Base-by-base conservation (phyloP, 768 basidiomycete species). In the Mycena epipterygia region DNA sequence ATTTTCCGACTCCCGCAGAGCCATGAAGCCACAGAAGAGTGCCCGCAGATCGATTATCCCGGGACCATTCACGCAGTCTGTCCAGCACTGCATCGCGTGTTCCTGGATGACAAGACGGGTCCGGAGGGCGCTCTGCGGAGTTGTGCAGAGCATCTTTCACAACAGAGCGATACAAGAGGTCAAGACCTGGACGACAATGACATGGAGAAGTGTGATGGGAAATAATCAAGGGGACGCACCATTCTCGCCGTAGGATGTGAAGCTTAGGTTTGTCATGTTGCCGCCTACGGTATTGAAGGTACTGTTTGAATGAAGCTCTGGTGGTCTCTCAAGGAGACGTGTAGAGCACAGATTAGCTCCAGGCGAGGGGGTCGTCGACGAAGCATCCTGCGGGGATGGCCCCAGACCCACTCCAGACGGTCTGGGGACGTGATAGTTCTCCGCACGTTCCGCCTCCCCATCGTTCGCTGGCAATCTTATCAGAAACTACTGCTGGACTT, bases 91-190 rank as follows among this genome's bases (percentile, higher is more conserved):
- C 19, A 14, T 35, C 11, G 4, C 67, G 67, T 16, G 67, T 68
- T 13, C 67, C 67, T 9, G 49, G 58, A 61, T 68, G 59, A 23
- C 67, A 61, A 32, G 58, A 27, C 12, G 67, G 67, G 3, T 60
- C 39, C 1, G 67, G 27, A 3, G 51, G 41, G 14, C 59, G 66
- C 3, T 39, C 58, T 12, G 66, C 66, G 0, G 66, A 59, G 32
- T 67, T 52, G 16, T 67, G 42, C 37, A 60, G 19, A 0, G 67
- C 58, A 30, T 56, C 41, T 5, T 14, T 4, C 4, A 23, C 48
- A 12, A 61, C 51, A 3, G 41, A 68, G 51, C 59, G 41, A 55
- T 46, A 56, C 29, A 89, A 88, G 79, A 68, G 16, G n/a, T 68
- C 67, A 27, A 67, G 57, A 25, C 57, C 66, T 67, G 16, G 42